Conservation (phyloP, 2,329 filamentous ascomycete species). For the Neofusicoccum parvum region DNA sequence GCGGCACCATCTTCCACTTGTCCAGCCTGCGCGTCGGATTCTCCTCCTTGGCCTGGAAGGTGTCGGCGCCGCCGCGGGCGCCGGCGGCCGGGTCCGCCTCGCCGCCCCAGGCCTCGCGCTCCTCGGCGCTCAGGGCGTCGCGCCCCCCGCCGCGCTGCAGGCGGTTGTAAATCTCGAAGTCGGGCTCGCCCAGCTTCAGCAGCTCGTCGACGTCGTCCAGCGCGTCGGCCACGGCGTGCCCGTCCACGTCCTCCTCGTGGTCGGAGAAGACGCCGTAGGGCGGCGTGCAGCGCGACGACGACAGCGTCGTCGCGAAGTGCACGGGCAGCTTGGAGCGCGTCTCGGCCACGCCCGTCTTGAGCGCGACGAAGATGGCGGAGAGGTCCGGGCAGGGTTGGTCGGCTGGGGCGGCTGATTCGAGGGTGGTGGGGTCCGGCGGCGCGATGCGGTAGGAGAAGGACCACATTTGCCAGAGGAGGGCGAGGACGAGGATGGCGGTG, state of each 20-base stretch:
- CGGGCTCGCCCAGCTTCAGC: slow-evolving; percentile 33
- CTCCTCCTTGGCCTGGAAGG: not conserved
- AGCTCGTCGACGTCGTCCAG: slow-evolving; percentile 34
- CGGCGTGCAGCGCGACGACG: slow-evolving; percentile 33
- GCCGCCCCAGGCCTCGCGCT: slow-evolving; percentile 1
- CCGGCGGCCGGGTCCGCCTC: not conserved
- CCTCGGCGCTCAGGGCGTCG: slow-evolving; percentile 27
- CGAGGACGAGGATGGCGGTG: not conserved
- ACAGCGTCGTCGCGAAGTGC: slow-evolving; percentile 37
- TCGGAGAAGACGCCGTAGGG: slow-evolving; percentile 43
- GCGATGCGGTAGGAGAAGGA: not conserved
- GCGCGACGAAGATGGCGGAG: slow-evolving; percentile 57
- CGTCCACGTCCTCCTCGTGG: slow-evolving; percentile 36
- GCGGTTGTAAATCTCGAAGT: slow-evolving; percentile 41
- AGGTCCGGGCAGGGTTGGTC: slow-evolving; percentile 33
- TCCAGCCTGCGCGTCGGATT: slow-evolving; percentile 33
- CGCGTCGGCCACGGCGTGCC: slow-evolving; percentile 41
- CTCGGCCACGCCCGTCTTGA: slow-evolving; percentile 63
- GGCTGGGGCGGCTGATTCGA: not conserved
- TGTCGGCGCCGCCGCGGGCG: too few species aligned
- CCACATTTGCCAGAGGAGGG: slow-evolving; percentile 8
- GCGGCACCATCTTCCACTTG: slow-evolving; percentile 44
- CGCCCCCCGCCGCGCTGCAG: slow-evolving; percentile 34
- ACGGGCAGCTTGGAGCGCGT: slow-evolving; percentile 56
- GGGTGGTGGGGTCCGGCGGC: not conserved